Evolutionary conservation across 2,329 filamentous ascomycete genomes (phyloP).

Genomic region (Epichloe baconii): DNA sequence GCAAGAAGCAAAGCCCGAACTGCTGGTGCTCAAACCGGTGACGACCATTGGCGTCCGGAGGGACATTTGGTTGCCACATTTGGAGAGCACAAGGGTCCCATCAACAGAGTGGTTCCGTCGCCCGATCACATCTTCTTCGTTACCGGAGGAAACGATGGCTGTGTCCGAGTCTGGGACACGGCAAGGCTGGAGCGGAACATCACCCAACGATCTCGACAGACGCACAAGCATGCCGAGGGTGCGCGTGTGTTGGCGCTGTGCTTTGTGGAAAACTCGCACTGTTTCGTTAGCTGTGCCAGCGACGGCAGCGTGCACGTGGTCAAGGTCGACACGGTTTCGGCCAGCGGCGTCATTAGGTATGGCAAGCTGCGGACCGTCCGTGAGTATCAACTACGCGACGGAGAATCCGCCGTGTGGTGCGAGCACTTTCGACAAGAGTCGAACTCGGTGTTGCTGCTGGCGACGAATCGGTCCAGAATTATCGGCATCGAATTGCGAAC

Average conservation of each 20-base stretch:
- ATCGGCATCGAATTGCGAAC: slow-evolving; percentile 75
- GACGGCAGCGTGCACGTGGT: slow-evolving; percentile 87
- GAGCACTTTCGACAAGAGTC: slow-evolving; percentile 81
- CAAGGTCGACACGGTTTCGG: slow-evolving; percentile 49
- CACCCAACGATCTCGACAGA: slow-evolving; percentile 74
- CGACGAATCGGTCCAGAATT: slow-evolving; percentile 75
- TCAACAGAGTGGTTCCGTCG: slow-evolving; percentile 70
- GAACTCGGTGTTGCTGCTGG: slow-evolving; percentile 70
- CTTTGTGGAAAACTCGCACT: slow-evolving; percentile 89
- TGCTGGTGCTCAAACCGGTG: slow-evolving; percentile 25
- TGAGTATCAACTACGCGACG: slow-evolving; percentile 62
- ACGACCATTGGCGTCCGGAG: slow-evolving; percentile 63
- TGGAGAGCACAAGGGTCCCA: slow-evolving; percentile 69
- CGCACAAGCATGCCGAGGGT: slow-evolving; percentile 60
- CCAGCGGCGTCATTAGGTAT: slow-evolving; percentile 51
- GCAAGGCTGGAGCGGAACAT: slow-evolving; percentile 82
- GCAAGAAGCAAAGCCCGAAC: slow-evolving; percentile 41
- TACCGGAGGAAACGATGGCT: slow-evolving; percentile 83
- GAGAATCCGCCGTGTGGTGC: slow-evolving; percentile 76
- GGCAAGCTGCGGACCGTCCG: slow-evolving; percentile 64
- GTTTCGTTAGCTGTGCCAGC: slow-evolving; percentile 78
- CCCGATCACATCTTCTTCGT: slow-evolving; percentile 93
- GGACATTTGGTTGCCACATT: slow-evolving; percentile 80
- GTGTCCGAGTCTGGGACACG: slow-evolving; percentile 88
- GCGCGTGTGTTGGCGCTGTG: slow-evolving; percentile 68